phyloP scores from a whole-genome alignment of 345 rosid species.

The Acer saccharum region DNA sequence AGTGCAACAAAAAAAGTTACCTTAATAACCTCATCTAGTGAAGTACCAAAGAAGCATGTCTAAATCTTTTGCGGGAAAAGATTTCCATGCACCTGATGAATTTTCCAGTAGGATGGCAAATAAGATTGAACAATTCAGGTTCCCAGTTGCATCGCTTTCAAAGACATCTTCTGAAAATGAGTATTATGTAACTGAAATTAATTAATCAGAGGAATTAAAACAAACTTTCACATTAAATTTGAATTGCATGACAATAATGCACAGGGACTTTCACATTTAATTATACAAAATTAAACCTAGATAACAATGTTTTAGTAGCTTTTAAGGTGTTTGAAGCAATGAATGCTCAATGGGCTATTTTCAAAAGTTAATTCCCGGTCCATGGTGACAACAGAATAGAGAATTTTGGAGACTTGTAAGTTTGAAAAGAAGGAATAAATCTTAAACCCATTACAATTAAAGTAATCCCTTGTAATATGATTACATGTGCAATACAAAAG shows the following conservation, averaged over 20 bases:
- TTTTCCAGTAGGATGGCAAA: neutral
- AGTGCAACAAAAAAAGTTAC: neutral
- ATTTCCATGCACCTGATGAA: neutral
- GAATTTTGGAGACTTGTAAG: neutral
- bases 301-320: neutral
- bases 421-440: neutral
- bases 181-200: neutral
- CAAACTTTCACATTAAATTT: neutral
- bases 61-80: neutral
- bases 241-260: neutral
- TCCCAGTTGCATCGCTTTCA: neutral
- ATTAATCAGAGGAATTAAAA: neutral
- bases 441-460: too few species aligned
- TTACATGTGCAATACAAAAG: too few species aligned
- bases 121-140: neutral
- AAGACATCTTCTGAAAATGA: neutral
- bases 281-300: neutral
- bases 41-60: neutral
- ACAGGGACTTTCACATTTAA: neutral
- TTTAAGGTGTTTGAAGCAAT: neutral
- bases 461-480: neutral
- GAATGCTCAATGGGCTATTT: neutral
- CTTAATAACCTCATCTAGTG: neutral
- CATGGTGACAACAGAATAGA: neutral
- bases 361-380: neutral